These are phyloP conservation scores for Solanum virginianum DNA, from an alignment of 257 asterid species.

Conservation along the genomic window DNA sequence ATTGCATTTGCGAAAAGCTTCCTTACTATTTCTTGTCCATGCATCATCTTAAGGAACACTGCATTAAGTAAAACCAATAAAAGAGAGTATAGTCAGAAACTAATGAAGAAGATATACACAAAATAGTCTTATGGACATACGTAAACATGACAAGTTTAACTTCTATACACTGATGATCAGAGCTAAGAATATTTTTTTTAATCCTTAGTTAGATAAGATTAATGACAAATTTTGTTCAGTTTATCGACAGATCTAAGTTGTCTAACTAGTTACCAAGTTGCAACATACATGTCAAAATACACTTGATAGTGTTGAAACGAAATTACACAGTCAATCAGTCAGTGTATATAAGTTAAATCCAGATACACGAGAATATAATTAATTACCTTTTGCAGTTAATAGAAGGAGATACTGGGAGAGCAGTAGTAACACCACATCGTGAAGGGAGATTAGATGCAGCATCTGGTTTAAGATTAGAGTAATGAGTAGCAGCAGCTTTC, in stretches of 20 bases:
- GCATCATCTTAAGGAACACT: slow-evolving; percentile 20
- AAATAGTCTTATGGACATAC: too few relatives aligned
- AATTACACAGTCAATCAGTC: background rate
- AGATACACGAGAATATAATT: background rate
- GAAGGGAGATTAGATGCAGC: slow-evolving; percentile 45
- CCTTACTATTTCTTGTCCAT: background rate
- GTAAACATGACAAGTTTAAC: too few relatives aligned
- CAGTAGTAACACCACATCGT: slow-evolving; percentile 31
- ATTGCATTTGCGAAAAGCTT: background rate
- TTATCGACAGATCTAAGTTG: too few relatives aligned
- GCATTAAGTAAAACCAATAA: background rate
- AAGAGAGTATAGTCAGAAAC: background rate
- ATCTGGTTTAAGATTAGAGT: slow-evolving; percentile 10
- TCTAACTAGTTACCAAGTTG: too few relatives aligned
- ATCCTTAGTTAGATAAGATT: too few relatives aligned
- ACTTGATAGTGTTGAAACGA: too few relatives aligned
- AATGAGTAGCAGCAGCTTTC: slow-evolving; percentile 34
- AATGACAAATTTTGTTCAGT: too few relatives aligned
- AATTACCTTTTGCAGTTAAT: slow-evolving; percentile 40
- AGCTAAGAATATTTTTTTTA: too few relatives aligned
- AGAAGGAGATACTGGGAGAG: slow-evolving; percentile 15
- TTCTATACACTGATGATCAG: too few relatives aligned
- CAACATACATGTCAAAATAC: too few relatives aligned
- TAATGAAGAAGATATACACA: too few relatives aligned
- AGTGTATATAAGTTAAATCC: background rate